Evolutionary conservation across 352 stramenopile species (phyloP).

Genomic region (Globisporangium lucens): DNA sequence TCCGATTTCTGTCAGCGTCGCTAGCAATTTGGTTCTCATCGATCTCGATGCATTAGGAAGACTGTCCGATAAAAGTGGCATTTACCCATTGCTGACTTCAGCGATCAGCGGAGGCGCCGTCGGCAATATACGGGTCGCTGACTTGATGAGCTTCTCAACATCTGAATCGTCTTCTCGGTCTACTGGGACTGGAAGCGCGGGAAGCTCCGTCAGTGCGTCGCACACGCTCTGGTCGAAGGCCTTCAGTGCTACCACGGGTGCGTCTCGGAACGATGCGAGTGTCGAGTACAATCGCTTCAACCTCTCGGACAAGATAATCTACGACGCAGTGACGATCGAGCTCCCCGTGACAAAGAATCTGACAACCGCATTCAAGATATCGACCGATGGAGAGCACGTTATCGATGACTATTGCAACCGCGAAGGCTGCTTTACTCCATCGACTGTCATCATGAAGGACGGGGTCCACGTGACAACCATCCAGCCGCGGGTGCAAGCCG

Average conservation of each 20-base stretch:
- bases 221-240: not conserved
- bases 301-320: slow-evolving; percentile 15
- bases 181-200: not conserved
- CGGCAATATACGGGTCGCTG: not conserved
- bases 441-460: not conserved
- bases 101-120: too few species aligned
- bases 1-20: not conserved
- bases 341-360: not conserved
- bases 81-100: too few species aligned
- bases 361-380: too few species aligned
- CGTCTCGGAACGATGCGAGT: not conserved
- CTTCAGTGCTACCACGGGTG: not conserved
- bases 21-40: not conserved
- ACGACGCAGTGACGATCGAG: slow-evolving; percentile 26
- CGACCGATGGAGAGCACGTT: too few species aligned
- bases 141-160: slow-evolving; percentile 7
- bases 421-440: slow-evolving; percentile 3
- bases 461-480: not conserved
- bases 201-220: not conserved
- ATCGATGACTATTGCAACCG: slow-evolving; percentile 4
- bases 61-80: too few species aligned
- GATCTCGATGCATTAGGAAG: not conserved
- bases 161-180: not conserved
- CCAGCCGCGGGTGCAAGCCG: slow-evolving; percentile 14
- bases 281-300: slow-evolving; percentile 15